These are phyloP conservation scores for Nannochloropsis salina DNA, from an alignment of 108 stramenopile genomes.

Conservation along the genomic window DNA sequence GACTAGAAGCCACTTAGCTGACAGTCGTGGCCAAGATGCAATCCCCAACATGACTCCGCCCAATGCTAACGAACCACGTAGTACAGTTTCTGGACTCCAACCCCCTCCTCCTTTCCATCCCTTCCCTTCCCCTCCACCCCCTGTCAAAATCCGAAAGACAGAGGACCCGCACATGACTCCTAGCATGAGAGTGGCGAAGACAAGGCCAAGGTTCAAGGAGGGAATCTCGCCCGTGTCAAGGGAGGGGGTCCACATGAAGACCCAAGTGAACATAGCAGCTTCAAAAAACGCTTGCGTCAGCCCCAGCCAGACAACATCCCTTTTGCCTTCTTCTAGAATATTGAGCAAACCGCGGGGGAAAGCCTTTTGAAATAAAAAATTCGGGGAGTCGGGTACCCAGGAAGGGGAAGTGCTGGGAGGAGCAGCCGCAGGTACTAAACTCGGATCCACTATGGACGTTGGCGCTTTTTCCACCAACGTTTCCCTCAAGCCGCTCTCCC, in stretches of 20 bases:
- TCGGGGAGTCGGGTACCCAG: background rate
- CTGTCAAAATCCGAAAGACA: conserved; percentile 60
- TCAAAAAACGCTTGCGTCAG: conserved; percentile 86
- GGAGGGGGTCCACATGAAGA: conserved; percentile 89
- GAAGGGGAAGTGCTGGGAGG: background rate
- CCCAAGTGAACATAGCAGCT: conserved; percentile 92
- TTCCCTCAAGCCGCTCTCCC: background rate
- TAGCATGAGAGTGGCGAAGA: conserved; percentile 92
- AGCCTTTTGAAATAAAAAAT: background rate
- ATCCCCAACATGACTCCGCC: background rate
- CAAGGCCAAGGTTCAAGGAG: conserved; percentile 60
- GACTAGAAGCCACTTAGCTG: conserved; percentile 47
- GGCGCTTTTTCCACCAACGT: background rate
- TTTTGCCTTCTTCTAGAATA: conserved; percentile 63
- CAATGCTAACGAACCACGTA: background rate
- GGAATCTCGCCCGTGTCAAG: conserved; percentile 43
- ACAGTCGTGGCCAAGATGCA: background rate
- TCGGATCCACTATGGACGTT: background rate
- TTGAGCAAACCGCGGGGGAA: conserved; percentile 72
- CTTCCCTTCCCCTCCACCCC: background rate
- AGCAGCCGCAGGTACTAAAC: background rate
- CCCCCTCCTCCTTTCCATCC: background rate
- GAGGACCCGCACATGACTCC: conserved; percentile 78
- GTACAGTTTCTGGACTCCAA: background rate
- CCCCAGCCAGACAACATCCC: conserved; percentile 82